Evolutionary conservation across 2,329 filamentous ascomycete species (phyloP), one percentile per base, ranked within the genome.

Genomic region (Botrytis galanthina): DNA sequence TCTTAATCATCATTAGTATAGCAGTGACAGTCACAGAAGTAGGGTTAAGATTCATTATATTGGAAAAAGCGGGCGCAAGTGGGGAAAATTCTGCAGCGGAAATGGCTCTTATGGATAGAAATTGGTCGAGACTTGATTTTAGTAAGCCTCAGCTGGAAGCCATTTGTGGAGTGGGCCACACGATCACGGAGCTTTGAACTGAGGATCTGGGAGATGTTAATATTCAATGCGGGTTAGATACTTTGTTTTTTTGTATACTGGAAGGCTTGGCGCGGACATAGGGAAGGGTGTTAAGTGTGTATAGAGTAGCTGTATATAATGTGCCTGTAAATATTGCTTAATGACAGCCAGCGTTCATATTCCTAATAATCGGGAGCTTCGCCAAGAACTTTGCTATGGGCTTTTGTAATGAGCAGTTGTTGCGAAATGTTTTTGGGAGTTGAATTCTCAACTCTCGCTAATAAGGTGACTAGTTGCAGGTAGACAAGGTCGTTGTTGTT

Each of bases 11-110:
- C 64, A 85, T 98, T 77, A 95, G 92, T 80, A 98, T 99, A 79
- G 85, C 94, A 70, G 94, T 99, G 71, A 98, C 96, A 2, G 92
- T 93, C 69, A 91, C 92, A 5, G 96, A 99, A 83, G 95, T 98
- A 14, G 89, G 92, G 72, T 85, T 99, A 69, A 88, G 96, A 10
- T 98, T 98, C 80, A 90, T 87, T 42, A 92, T 97, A 71, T 84
- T 97, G 70, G 80, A 81, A 35, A 84, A 82, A 77, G 79, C 63
- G 32, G 76, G 75, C 37, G 62, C 63, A 42, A 75, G 75, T 46
- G 67, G 16, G 54, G 75, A 44, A 74, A 68, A 72, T 51, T 51
- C 26, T 66, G 63, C 26, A 32, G n/a, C n/a, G n/a, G 51, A n/a
- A 18, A 3, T 48, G 9, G 57, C 39, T 20, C 29, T 72, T 9